Evolutionary conservation across 1,284 basidiomycete genomes (phyloP), one percentile per base, ranked within the genome.

Genomic region (Trichosporon sp.): DNA sequence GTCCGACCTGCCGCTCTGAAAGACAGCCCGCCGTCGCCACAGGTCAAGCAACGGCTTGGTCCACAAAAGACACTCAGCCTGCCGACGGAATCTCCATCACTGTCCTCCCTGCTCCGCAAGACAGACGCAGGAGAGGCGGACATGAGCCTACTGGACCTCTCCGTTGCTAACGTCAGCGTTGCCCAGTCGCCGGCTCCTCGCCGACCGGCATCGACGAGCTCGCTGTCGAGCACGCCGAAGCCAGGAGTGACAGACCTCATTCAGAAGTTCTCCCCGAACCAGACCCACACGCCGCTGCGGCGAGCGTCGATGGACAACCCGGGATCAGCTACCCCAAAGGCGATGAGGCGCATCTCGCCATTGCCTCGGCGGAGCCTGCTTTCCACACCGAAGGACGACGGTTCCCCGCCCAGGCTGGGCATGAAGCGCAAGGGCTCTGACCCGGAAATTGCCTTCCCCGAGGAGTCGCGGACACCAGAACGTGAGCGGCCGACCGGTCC

Each of bases 351-450:
- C 1, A 65, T 65, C 56, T 67, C 65, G 1, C 63, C 65, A 1
- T 32, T 67, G 0, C 65, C 65, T 10, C 58, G 56, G 4, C 60
- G 65, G 9, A 13, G 34, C 27, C 25, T 31, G 14, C 31, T 23
- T 19, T 14, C 33, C 8, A 46, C 64, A 13, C 33, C 59, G 7
- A 29, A 36, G 37, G 37, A 65, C 54, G 32, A 40, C 16, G 40
- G 36, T 1, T 56, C 60, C 5, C 34, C 54, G 19, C 64, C 54
- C 14, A 25, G 58, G 0, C 58, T 62, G 10, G 49, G 49, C 9
- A n/a, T 9, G 19, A 68, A 68, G 40, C 66, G 66, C 49, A 68
- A 68, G 49, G 59, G 61, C 16, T 59, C 54, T 16, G 64, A 67
- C 25, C 36, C 58, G 10, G 60, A 59, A 10, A 44, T n/a, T 40